These are phyloP conservation scores for Glycyrrhiza uralensis DNA, from an alignment of 306 rosid species.

Conservation along the genomic window DNA sequence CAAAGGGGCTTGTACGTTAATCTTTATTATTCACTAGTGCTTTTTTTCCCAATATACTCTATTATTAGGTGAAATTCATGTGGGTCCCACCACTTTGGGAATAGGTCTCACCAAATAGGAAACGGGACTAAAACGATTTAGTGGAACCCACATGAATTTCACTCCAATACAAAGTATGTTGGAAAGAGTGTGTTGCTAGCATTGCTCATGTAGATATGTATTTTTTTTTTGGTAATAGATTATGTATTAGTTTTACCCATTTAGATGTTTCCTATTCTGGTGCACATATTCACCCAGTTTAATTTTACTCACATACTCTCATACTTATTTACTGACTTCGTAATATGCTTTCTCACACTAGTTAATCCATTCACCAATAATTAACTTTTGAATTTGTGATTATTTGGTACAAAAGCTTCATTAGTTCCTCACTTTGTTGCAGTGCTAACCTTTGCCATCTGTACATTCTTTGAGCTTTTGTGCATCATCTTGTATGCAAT, in stretches of 20 bases:
- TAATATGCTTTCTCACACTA: background rate
- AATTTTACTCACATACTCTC: background rate
- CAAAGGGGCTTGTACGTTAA: constrained; percentile 63
- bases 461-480: constrained; percentile 50
- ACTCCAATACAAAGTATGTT: too few relatives aligned
- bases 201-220: background rate
- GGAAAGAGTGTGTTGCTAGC: too few relatives aligned
- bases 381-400: background rate
- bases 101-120: too few relatives aligned
- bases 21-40: background rate
- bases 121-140: too few relatives aligned
- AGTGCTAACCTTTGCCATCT: constrained; percentile 58
- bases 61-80: too few relatives aligned
- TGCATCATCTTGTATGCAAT: constrained; percentile 60
- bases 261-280: too few relatives aligned
- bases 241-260: background rate
- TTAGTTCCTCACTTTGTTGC: constrained; percentile 24
- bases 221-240: too few relatives aligned
- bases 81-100: too few relatives aligned
- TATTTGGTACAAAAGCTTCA: background rate
- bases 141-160: too few relatives aligned
- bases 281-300: background rate
- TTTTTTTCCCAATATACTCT: too few relatives aligned
- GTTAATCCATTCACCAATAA: background rate
- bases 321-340: too few relatives aligned